Base-by-base conservation (phyloP, 2,329 filamentous ascomycete genomes). In the Polytolypa hystricis region DNA sequence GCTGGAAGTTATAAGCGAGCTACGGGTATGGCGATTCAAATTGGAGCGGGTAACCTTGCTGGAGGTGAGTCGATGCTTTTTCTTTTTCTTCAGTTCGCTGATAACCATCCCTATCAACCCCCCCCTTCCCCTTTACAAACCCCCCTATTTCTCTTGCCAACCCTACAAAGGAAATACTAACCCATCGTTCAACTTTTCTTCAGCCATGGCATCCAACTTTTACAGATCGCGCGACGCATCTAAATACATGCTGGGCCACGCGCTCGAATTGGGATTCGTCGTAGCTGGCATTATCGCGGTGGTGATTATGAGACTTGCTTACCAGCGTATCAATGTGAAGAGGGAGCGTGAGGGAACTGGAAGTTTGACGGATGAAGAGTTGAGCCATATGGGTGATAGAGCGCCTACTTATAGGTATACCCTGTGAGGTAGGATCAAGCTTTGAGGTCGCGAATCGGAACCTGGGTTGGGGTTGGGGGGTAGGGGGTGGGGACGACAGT, bases 181-280 rank as follows among this genome's bases (percentile, higher is more conserved):
- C n/a, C n/a, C n/a, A n/a, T n/a, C n/a, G n/a, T n/a, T n/a, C n/a
- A n/a, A n/a, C 30, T 16, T 28, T 39, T 6, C 30, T 42, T 42
- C 40, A 60, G 79, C 77, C 1, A 80, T 83, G 71, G 75, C 78
- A 0, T 78, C 76, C 4, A 84, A 84, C 48, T 82, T 84, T 47
- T 84, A 84, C 47, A 69, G 78, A 8, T 40, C 53, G 0, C 48
- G 58, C 33, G 69, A 73, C 43, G 54, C 58, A 2, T 70, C 70
- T 0, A 58, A 60, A 14, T 74, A 71, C 40, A 55, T 63, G 4
- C 60, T 71, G 2, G 70, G 69, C 0, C 69, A 73, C 45, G 58
- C 62, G 2, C 52, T 72, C 9, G 69, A 71, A 35, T 61, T 73
- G 10, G 68, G 57, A 0, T 71, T 73, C 33, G 63, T 69, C 15